A percentile compares a stretch with the other conserved stretches of the same genome.
Conservation (phyloP, 345 rosid species). For the Geranium rotundifolium region DNA sequence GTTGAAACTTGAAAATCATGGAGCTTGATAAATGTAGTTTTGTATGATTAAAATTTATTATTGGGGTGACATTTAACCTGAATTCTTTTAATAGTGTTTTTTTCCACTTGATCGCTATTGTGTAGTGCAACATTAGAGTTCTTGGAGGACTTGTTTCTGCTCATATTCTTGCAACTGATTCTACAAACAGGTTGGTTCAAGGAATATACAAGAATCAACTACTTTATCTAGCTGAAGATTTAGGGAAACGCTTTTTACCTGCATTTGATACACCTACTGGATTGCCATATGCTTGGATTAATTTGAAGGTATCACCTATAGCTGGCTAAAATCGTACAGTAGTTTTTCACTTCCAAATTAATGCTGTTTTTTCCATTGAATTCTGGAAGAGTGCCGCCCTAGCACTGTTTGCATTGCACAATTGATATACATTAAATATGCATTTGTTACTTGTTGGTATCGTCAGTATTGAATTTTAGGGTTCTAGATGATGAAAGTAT, state of each 20-base stretch:
- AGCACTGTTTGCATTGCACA: background rate
- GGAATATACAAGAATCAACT: conserved; percentile 74
- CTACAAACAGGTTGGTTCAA: conserved; percentile 57
- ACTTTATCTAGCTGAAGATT: conserved; percentile 68
- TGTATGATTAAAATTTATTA: background rate
- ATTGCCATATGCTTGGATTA: conserved; percentile 92
- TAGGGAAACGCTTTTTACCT: conserved; percentile 76
- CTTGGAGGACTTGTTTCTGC: conserved; percentile 99
- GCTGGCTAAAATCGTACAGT: background rate
- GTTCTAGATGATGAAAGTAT: background rate
- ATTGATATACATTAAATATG: background rate
- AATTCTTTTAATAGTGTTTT: conserved; percentile 17
- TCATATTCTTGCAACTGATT: conserved; percentile 93
- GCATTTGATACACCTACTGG: conserved; percentile 87
- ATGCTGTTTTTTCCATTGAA: background rate
- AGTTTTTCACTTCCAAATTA: background rate
- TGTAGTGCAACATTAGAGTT: conserved; percentile 95
- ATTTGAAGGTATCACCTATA: conserved; percentile 56
- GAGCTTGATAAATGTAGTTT: conserved; percentile 3
- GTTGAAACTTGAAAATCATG: background rate
- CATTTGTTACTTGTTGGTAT: background rate
- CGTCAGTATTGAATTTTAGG: no score
- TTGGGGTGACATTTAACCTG: background rate
- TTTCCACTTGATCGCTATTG: conserved; percentile 21
- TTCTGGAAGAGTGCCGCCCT: background rate